A percentile compares a stretch with the other conserved stretches of the same genome.
Conservation (phyloP, 2,329 filamentous ascomycete species). For the Coleophoma eucalyptorum region DNA sequence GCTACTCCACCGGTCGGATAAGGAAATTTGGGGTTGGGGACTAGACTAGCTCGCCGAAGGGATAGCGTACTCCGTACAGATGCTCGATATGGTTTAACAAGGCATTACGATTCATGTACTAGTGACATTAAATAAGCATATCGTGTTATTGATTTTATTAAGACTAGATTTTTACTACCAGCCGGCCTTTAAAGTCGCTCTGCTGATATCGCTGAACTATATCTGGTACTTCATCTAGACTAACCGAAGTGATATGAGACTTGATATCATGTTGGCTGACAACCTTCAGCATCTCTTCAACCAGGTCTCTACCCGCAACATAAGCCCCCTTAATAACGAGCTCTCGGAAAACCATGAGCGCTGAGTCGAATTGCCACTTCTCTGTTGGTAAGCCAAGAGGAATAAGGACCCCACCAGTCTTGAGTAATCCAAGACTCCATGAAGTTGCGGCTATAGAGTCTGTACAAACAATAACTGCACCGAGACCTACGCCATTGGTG, state of each 20-base stretch:
- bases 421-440: neutral
- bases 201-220: neutral
- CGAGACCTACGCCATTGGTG: neutral
- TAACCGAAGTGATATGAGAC: neutral
- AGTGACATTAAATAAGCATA: too few species aligned
- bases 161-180: neutral
- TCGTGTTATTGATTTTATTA: too few species aligned
- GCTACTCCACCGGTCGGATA: too few species aligned
- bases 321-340: neutral
- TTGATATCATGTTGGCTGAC: neutral
- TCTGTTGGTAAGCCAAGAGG: neutral
- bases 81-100: too few species aligned
- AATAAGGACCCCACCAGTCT: neutral
- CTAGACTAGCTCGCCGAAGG: too few species aligned
- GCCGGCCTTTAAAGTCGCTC: neutral
- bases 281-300: neutral
- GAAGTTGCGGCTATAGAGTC: neutral
- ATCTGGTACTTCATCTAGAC: constrained; percentile 16
- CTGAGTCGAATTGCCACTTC: neutral
- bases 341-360: neutral
- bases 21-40: too few species aligned
- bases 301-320: neutral
- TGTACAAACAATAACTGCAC: neutral
- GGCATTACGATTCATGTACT: too few species aligned
- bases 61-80: too few species aligned